Evolutionary conservation across 331 rosid genomes (phyloP), one percentile per base, ranked within the genome.

Genomic region (Telfairia occidentalis): DNA sequence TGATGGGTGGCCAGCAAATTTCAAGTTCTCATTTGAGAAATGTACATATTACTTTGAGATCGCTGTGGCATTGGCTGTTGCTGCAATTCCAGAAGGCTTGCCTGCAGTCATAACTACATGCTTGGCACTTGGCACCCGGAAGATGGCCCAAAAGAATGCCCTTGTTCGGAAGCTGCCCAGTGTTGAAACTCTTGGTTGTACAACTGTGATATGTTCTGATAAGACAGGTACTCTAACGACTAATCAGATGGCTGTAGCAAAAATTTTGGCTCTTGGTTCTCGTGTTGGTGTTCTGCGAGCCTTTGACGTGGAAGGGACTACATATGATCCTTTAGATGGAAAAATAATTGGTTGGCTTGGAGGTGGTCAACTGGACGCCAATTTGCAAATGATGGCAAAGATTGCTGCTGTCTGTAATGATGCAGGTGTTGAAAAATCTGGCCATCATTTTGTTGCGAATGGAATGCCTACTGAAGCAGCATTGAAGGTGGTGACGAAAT

Each of bases 131-230:
- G 86, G 83, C 34, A 83, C 81, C 24, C 63, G 81, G 8, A 82
- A 77, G 74, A 83, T 83, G 81, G 86, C 86, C 21, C 86, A 83
- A 71, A 83, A 83, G 79, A 83, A 80, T 76, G 86, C 86, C 21
- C 86, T 83, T 80, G 86, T 83, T 30, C 76, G 86, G 32, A 83
- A 83, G 77, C 77, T 83, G 38, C 86, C 83, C 5, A 83, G 86
- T 65, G 81, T 83, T 42, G 86, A 83, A 77, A 80, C 86, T 21
- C 77, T 83, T 0, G 83, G 86, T 28, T 82, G 86, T 76, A 79
- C 86, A 3, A 79, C 86, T 48, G 83, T 82, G 76, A 82, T 82
- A 53, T 82, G 86, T 76, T 82, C 86, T 2, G 86, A 82, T 79
- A 82, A 79, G 43, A 79, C 86, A 2, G 86, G 86, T 30, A 82